Evolutionary conservation across 164 flowering plant species (phyloP).

Genomic region (Stephania yunnanensis): DNA sequence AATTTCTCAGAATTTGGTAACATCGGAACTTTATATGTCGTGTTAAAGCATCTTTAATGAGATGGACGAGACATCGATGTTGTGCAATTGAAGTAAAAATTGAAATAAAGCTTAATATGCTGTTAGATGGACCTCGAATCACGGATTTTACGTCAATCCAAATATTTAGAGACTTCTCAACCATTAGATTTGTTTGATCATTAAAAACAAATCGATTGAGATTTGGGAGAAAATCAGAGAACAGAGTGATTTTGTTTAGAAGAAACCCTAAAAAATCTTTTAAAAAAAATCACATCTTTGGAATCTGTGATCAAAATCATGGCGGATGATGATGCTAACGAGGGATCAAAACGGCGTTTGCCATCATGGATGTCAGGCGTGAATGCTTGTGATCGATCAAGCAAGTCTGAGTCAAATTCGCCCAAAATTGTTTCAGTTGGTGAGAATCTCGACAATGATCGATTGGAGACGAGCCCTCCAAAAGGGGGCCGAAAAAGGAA

Average conservation of each 20-base stretch:
- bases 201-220: too few relatives aligned
- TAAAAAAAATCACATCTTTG: neutral
- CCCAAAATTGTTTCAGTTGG: constrained; percentile 13
- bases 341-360: constrained; percentile 29
- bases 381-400: constrained; percentile 14
- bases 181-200: too few relatives aligned
- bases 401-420: constrained; percentile 7
- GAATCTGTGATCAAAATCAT: neutral
- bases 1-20: too few relatives aligned
- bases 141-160: too few relatives aligned
- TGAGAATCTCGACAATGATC: constrained; percentile 12
- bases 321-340: constrained; percentile 15
- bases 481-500: constrained; percentile 17
- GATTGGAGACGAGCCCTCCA: constrained; percentile 13
- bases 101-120: too few relatives aligned
- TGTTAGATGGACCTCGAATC: too few relatives aligned
- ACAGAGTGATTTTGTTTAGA: neutral
- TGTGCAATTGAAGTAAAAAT: too few relatives aligned
- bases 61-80: too few relatives aligned
- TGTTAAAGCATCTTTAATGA: too few relatives aligned
- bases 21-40: too few relatives aligned
- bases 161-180: too few relatives aligned
- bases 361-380: constrained; percentile 52
- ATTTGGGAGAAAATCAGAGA: neutral
- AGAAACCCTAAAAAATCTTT: neutral